phyloP scores from a whole-genome alignment of 148 eudicot genomes.

The Fagopyrum homotropicum region DNA sequence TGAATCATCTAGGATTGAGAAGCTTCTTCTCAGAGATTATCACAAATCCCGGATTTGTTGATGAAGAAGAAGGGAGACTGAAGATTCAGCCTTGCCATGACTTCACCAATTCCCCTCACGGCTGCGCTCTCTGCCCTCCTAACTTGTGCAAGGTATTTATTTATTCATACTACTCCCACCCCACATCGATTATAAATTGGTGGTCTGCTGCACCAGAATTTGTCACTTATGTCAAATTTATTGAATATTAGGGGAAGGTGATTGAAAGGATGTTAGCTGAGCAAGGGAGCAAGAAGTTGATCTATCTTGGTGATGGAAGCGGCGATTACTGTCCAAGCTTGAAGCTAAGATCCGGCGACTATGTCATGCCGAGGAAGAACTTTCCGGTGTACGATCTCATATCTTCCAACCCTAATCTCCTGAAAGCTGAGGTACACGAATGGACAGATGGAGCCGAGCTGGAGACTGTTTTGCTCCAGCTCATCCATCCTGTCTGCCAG shows the following conservation, averaged over 20 bases:
- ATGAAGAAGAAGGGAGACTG: slow-evolving; percentile 50
- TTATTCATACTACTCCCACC: too few species aligned
- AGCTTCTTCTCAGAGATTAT: slow-evolving; percentile 65
- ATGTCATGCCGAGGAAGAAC: slow-evolving; percentile 31
- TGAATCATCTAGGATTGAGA: slow-evolving; percentile 50
- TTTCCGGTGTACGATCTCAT: slow-evolving; percentile 32
- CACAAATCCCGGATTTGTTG: slow-evolving; percentile 59
- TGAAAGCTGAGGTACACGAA: slow-evolving; percentile 26
- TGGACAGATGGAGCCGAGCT: slow-evolving; percentile 33
- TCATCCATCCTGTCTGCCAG: slow-evolving; percentile 9
- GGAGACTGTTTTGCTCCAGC: slow-evolving; percentile 15
- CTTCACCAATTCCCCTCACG: slow-evolving; percentile 48
- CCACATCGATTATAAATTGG: too few species aligned
- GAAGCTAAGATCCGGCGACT: slow-evolving; percentile 22
- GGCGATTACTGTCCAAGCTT: slow-evolving; percentile 32
- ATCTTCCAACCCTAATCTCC: slow-evolving; percentile 9
- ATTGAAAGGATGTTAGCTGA: slow-evolving; percentile 20
- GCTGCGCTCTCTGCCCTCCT: slow-evolving; percentile 79
- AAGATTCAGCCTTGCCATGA: slow-evolving; percentile 59
- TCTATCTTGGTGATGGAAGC: slow-evolving; percentile 37
- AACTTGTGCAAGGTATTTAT: slow-evolving; percentile 89
- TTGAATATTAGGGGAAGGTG: slow-evolving; percentile 20
- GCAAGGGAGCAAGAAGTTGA: slow-evolving; percentile 23
- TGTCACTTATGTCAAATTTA: too few species aligned
- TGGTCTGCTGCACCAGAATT: too few species aligned